Evolutionary conservation across 345 rosid species (phyloP).

Genomic region (Firmiana major): DNA sequence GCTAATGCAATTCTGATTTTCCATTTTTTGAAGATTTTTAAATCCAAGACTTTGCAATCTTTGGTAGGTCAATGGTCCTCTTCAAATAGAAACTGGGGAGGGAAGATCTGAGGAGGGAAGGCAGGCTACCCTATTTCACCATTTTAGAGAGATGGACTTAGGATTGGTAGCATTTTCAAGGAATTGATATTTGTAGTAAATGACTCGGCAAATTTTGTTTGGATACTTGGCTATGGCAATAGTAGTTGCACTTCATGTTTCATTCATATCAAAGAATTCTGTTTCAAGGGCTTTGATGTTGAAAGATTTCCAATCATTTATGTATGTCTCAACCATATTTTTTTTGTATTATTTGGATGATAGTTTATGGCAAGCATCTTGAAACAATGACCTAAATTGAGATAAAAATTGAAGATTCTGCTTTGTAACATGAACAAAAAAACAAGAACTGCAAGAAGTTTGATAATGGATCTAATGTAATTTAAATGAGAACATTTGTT

Average conservation of each 20-base stretch:
- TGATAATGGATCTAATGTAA: not conserved
- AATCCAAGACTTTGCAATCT: not conserved
- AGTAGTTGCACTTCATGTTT: not conserved
- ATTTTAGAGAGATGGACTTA: not conserved
- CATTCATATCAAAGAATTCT: not conserved
- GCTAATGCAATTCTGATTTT: too few relatives aligned
- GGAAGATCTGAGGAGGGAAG: not conserved
- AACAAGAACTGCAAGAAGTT: not conserved
- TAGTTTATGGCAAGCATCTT: not conserved
- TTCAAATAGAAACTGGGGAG: not conserved
- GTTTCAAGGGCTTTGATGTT: not conserved
- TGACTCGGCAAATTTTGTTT: not conserved
- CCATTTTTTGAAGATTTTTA: not conserved
- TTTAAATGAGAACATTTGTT: too few relatives aligned
- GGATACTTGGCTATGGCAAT: not conserved
- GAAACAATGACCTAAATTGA: not conserved
- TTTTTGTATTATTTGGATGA: not conserved
- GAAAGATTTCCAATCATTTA: not conserved
- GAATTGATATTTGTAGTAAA: not conserved
- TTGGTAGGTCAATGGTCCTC: not conserved
- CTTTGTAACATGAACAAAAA: not conserved
- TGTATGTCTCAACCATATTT: not conserved
- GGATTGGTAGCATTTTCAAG: not conserved
- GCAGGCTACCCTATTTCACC: not conserved
- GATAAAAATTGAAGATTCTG: not conserved